Conservation (phyloP, 176 grass and related monocot genomes). For the Carex kokanica region DNA sequence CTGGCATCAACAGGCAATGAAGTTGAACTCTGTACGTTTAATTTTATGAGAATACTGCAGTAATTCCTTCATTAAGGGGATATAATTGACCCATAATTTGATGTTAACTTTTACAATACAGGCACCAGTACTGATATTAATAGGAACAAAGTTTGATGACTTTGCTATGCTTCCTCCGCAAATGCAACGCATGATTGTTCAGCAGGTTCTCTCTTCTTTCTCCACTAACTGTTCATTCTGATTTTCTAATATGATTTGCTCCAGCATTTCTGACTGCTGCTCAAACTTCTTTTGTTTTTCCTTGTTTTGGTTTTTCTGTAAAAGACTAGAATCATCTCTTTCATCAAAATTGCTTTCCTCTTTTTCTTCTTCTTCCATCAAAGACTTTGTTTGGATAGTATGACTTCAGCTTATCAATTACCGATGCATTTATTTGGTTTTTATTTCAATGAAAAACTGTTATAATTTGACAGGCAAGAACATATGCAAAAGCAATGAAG, state of each 20-base stretch:
- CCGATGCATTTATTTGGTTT: too few relatives aligned
- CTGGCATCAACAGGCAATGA: conserved; percentile 75
- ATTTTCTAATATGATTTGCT: neutral
- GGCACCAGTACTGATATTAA: conserved; percentile 83
- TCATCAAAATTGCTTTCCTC: neutral
- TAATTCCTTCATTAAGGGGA: neutral
- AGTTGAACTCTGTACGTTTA: conserved; percentile 77
- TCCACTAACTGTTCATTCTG: neutral
- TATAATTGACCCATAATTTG: neutral
- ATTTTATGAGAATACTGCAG: neutral
- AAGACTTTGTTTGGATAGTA: too few relatives aligned
- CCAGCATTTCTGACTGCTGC: neutral
- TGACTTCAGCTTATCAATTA: too few relatives aligned
- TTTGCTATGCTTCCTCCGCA: conserved; percentile 94
- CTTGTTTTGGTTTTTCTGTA: too few relatives aligned
- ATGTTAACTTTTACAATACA: conserved; percentile 25
- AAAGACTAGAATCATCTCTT: too few relatives aligned
- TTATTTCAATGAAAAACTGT: neutral
- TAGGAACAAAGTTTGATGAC: conserved; percentile 97
- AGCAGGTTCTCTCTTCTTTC: conserved; percentile 41
- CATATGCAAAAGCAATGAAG: conserved; percentile 96
- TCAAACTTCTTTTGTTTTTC: neutral
- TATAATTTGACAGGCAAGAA: conserved; percentile 56
- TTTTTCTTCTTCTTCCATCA: neutral
- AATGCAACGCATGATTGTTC: conserved; percentile 84